Percentiles rank a stretch among this genome's conserved stretches.
phyloP scores from a whole-genome alignment of 2,329 filamentous ascomycete genomes.

The Cyphellophora attinorum region DNA sequence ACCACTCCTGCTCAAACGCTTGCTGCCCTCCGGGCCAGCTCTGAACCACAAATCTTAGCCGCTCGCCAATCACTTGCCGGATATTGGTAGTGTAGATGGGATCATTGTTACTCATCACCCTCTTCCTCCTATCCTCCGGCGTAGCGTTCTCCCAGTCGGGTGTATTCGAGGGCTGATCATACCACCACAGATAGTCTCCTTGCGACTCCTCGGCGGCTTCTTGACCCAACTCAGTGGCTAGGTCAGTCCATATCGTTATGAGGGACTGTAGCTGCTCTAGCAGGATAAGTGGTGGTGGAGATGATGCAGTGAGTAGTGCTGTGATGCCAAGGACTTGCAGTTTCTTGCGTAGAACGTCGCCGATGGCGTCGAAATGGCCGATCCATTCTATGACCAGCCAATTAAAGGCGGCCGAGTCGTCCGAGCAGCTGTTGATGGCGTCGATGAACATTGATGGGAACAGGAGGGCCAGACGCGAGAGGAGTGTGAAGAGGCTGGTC shows the following conservation, averaged over 20 bases:
- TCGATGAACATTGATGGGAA: slow-evolving; percentile 60
- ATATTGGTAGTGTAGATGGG: slow-evolving; percentile 34
- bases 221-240: slow-evolving; percentile 34
- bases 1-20: slow-evolving; percentile 17
- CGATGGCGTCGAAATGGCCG: slow-evolving; percentile 37
- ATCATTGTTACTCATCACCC: slow-evolving; percentile 30
- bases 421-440: slow-evolving; percentile 30
- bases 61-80: slow-evolving; percentile 33
- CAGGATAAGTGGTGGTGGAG: slow-evolving; percentile 29
- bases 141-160: slow-evolving; percentile 26
- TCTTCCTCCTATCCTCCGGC: slow-evolving; percentile 31
- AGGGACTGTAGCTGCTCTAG: slow-evolving; percentile 36
- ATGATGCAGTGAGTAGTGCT: slow-evolving; percentile 29
- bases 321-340: slow-evolving; percentile 37
- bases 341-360: slow-evolving; percentile 37
- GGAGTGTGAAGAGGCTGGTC: slow-evolving; percentile 74
- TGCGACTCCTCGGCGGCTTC: slow-evolving; percentile 27
- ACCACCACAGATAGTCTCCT: slow-evolving; percentile 32
- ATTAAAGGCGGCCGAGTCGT: slow-evolving; percentile 17
- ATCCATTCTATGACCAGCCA: slow-evolving; percentile 42
- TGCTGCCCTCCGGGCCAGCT: slow-evolving; percentile 11
- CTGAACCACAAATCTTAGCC: slow-evolving; percentile 31
- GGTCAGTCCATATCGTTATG: slow-evolving; percentile 37
- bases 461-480: slow-evolving; percentile 67
- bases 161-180: slow-evolving; percentile 22